These are phyloP conservation scores for Naganishia kalamii DNA, from an alignment of 768 basidiomycete species.

Conservation along the genomic window DNA sequence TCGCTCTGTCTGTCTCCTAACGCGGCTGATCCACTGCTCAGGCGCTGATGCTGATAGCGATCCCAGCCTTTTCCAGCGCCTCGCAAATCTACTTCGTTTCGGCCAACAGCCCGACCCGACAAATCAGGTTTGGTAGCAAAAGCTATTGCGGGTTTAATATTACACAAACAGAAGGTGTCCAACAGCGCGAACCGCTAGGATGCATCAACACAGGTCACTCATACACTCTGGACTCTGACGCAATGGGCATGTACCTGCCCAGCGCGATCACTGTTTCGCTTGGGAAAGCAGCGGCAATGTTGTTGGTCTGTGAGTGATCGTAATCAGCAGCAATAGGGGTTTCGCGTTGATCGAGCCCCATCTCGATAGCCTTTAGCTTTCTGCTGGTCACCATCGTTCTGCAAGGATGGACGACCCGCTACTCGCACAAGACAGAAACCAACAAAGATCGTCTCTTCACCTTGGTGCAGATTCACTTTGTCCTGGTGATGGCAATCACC, in stretches of 20 bases:
- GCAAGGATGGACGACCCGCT: conserved; percentile 18
- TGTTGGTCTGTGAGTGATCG: conserved; percentile 12
- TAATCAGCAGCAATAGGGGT: neutral
- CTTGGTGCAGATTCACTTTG: conserved; percentile 10
- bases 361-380: conserved; percentile 9
- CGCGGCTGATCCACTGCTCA: neutral
- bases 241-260: conserved; percentile 13
- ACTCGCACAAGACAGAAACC: conserved; percentile 3
- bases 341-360: neutral
- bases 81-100: neutral
- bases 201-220: conserved; percentile 18
- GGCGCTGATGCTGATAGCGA: conserved; percentile 11
- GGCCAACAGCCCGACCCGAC: conserved; percentile 9
- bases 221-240: conserved; percentile 10
- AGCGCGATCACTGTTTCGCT: conserved; percentile 17
- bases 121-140: conserved; percentile 20
- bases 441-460: conserved; percentile 15
- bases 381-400: conserved; percentile 5
- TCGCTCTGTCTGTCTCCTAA: neutral
- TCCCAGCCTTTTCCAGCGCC: conserved; percentile 13
- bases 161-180: conserved; percentile 5
- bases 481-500: conserved; percentile 6
- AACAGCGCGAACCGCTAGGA: conserved; percentile 8
- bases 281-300: conserved; percentile 17
- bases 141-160: conserved; percentile 22